A percentile compares a stretch with the other conserved stretches of the same genome.
Conservation (phyloP, 1,284 basidiomycete genomes). For the Cryptococcus sp. region DNA sequence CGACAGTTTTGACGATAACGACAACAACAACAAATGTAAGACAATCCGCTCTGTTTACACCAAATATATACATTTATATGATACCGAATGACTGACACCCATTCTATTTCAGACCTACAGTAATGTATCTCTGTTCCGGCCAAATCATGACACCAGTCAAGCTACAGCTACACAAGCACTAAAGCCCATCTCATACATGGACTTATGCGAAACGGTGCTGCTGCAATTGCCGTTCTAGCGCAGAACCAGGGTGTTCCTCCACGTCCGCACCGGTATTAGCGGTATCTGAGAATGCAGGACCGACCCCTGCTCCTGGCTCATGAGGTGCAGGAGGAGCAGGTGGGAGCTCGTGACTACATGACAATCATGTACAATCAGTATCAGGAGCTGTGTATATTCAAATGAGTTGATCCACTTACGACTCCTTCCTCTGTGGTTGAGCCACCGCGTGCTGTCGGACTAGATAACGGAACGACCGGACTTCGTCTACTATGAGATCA, state of each 20-base stretch:
- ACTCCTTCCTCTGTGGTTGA: slow-evolving; percentile 27
- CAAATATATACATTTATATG: too few relatives aligned
- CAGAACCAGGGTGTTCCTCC: slow-evolving; percentile 79
- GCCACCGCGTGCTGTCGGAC: slow-evolving; percentile 43
- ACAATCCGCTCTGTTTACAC: too few relatives aligned
- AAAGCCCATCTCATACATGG: too few relatives aligned
- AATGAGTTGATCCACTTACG: slow-evolving; percentile 16
- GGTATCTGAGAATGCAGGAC: slow-evolving; percentile 50
- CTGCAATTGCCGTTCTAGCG: slow-evolving; percentile 77
- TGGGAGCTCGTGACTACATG: slow-evolving; percentile 38
- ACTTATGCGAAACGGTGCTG: slow-evolving; percentile 4
- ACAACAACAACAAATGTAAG: too few relatives aligned
- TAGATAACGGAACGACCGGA: slow-evolving; percentile 58
- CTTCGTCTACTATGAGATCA: slow-evolving; percentile 89
- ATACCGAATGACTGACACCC: too few relatives aligned
- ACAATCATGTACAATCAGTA: background rate
- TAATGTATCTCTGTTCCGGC: too few relatives aligned
- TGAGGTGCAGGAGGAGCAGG: slow-evolving; percentile 34
- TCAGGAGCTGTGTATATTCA: background rate
- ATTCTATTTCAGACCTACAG: too few relatives aligned
- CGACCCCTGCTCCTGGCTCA: slow-evolving; percentile 44
- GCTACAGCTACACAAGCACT: too few relatives aligned
- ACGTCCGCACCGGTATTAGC: slow-evolving; percentile 61
- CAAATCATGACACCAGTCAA: too few relatives aligned
- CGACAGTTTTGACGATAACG: too few relatives aligned